Base-by-base conservation (phyloP, 805 yeast genomes). In the Torulaspora franciscae region DNA sequence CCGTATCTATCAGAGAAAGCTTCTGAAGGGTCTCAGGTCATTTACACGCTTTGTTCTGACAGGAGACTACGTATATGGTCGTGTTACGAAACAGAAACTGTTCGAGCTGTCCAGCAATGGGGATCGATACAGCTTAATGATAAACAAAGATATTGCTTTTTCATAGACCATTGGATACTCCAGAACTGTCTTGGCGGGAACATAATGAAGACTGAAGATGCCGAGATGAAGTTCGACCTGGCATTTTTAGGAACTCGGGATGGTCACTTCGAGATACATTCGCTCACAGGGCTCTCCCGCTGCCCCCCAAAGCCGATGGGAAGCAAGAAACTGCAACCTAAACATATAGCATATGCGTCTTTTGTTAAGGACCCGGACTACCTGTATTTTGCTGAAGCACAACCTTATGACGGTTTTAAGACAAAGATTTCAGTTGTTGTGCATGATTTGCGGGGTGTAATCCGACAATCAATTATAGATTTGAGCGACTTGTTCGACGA, bases 31-130 rank as follows among this genome's bases (percentile, higher is more conserved):
- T 37, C 42, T 33, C 76, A 80, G 45, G 70, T 77, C 1, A 65
- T 89, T 5, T 88, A 82, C 59, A 79, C 95, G 0, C 54, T 81
- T n/a, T 68, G 83, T 24, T 66, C 73, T 13, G 88, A 84, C 54
- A 66, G 73, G 6, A 69, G 72, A 8, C 57, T 90, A 35, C 69
- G 88, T 24, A 74, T 84, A 0, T 88, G 90, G 86, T 75, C 84
- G 0, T 75, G 83, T 14, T 79, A 74, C 60, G 84, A 80, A 49
- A 65, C 72, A 42, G 81, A 76, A 30, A 75, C 74, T n/a, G 76
- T 74, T 43, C 40, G 47, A 14, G 74, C 74, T 36, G 71, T 81
- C 15, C 79, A 72, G 48, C 67, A 70, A 37, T 80, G 86, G 79
- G 83, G 82, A 1, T 65, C 74, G 3, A 27, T 75, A 2, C 63